Conservation (phyloP, 306 rosid species). For the Quercus mongolica region DNA sequence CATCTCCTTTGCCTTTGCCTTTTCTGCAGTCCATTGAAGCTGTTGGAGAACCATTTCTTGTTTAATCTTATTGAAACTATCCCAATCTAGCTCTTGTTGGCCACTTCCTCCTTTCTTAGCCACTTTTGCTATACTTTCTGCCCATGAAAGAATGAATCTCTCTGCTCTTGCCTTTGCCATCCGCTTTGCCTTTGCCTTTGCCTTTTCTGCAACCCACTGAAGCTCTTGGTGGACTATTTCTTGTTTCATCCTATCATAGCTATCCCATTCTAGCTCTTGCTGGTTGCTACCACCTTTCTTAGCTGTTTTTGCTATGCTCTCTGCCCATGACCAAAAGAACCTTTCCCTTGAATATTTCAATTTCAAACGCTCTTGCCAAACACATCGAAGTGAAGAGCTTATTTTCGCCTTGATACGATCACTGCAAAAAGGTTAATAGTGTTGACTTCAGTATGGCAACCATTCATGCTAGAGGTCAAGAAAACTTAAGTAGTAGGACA, state of each 20-base stretch:
- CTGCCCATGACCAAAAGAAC: slow-evolving; percentile 48
- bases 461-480: slow-evolving; percentile 10
- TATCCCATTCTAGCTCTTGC: slow-evolving; percentile 55
- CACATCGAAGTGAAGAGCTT: slow-evolving; percentile 48
- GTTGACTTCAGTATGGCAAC: slow-evolving; percentile 6
- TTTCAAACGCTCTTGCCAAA: slow-evolving; percentile 66
- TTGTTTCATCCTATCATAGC: slow-evolving; percentile 35
- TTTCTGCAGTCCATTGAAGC: slow-evolving; percentile 44
- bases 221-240: slow-evolving; percentile 22
- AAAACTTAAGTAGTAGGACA: neutral
- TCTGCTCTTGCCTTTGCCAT: slow-evolving; percentile 22
- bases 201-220: slow-evolving; percentile 35
- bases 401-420: slow-evolving; percentile 64
- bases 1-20: slow-evolving; percentile 48
- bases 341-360: slow-evolving; percentile 39
- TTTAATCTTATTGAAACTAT: slow-evolving; percentile 57
- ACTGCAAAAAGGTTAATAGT: slow-evolving; percentile 41
- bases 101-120: slow-evolving; percentile 71
- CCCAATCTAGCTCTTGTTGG: slow-evolving; percentile 67
- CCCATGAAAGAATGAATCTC: slow-evolving; percentile 37
- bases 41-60: slow-evolving; percentile 42
- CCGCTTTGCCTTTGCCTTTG: slow-evolving; percentile 23
- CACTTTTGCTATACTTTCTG: slow-evolving; percentile 53
- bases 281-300: slow-evolving; percentile 60
- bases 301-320: slow-evolving; percentile 66